These are phyloP conservation scores for Antitrichia curtipendula DNA, from an alignment of 225 moss, liverwort and hornwort genomes.

Conservation along the genomic window DNA sequence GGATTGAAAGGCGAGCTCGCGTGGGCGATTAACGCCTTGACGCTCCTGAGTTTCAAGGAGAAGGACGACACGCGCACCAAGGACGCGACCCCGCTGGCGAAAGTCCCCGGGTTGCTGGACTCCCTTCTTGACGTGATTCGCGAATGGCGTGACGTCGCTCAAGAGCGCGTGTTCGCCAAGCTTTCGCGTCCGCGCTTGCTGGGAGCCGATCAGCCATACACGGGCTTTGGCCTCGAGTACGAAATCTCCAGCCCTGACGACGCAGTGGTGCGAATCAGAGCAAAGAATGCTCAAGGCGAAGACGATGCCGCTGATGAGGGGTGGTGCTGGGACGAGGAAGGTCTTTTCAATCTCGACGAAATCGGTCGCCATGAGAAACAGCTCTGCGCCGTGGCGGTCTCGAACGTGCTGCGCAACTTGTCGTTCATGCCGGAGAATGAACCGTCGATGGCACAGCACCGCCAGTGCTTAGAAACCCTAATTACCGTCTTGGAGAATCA, in stretches of 20 bases:
- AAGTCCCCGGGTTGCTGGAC: constrained; percentile 76
- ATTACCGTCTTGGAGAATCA: constrained; percentile 77
- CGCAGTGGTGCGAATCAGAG: constrained; percentile 53
- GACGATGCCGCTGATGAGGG: constrained; percentile 29
- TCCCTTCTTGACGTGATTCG: constrained; percentile 74
- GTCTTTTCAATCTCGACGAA: constrained; percentile 88
- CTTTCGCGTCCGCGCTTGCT: constrained; percentile 54
- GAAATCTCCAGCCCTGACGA: constrained; percentile 55
- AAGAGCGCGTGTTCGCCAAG: constrained; percentile 65
- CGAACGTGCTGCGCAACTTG: constrained; percentile 81
- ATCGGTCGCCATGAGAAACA: constrained; percentile 83
- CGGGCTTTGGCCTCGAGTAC: constrained; percentile 80
- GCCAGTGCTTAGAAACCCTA: constrained; percentile 56
- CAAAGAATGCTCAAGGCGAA: constrained; percentile 1
- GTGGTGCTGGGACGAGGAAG: constrained; percentile 99
- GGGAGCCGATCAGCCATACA: constrained; percentile 62
- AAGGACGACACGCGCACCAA: constrained; percentile 76
- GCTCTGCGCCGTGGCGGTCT: constrained; percentile 84
- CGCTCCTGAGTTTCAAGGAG: constrained; percentile 77
- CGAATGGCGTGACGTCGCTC: constrained; percentile 88
- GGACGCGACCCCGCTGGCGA: constrained; percentile 69
- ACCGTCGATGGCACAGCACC: constrained; percentile 68
- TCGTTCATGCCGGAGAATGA: constrained; percentile 96
- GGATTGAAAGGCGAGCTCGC: constrained; percentile 85
- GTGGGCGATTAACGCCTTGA: constrained; percentile 83